A percentile compares a stretch with the other conserved stretches of the same genome.
Evolutionary conservation across 2,329 filamentous ascomycete species (phyloP).

Genomic region (Alternaria viburni): DNA sequence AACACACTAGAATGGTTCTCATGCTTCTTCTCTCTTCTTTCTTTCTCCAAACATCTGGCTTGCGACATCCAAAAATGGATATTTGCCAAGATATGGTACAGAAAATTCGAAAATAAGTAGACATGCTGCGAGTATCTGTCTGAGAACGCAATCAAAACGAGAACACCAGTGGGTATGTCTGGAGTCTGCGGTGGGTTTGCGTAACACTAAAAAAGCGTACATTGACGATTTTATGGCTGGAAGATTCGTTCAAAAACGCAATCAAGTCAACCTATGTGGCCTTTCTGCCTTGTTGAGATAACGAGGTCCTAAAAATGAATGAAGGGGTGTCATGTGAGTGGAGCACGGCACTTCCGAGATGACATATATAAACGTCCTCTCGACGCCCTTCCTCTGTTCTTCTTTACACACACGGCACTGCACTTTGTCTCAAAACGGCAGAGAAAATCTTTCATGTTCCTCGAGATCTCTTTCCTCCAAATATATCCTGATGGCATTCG

Average conservation of each 20-base stretch:
- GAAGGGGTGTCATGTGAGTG: no score
- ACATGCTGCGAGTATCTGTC: neutral
- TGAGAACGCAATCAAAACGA: neutral
- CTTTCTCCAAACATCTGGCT: neutral
- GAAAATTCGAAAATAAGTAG: neutral
- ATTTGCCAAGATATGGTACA: neutral
- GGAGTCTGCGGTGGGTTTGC: neutral
- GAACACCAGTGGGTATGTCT: no score
- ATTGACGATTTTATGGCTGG: neutral
- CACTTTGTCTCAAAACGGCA: no score
- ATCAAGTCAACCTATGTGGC: neutral
- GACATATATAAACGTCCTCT: rapidly evolving
- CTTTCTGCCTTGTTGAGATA: neutral
- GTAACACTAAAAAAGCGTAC: neutral
- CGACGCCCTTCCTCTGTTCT: no score
- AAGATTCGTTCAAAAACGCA: neutral
- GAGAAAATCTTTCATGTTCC: no score
- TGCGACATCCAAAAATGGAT: neutral
- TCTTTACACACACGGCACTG: no score
- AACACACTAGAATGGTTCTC: neutral
- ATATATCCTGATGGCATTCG: no score
- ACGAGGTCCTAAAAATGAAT: rapidly evolving
- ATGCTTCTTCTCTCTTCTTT: neutral
- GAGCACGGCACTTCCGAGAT: neutral
- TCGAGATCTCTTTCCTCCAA: no score